These are phyloP conservation scores for Trichoderma hamatum DNA, from an alignment of 2,329 filamentous ascomycete genomes.

Conservation along the genomic window DNA sequence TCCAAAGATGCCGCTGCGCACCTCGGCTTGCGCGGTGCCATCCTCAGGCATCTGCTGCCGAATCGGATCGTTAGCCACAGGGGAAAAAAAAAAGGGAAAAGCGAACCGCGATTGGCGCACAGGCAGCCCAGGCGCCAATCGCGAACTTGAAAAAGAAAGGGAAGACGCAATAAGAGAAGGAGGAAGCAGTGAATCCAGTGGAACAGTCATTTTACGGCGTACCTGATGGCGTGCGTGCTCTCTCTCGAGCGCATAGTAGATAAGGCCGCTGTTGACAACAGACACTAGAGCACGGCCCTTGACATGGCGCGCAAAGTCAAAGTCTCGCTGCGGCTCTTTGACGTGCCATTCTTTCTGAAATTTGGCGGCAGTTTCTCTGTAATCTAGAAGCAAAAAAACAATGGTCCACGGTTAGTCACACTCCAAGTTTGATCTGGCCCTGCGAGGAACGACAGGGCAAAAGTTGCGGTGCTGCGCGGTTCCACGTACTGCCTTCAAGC, in stretches of 20 bases:
- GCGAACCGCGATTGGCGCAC: slow-evolving; percentile 25
- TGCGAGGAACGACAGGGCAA: background rate
- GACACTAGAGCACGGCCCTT: slow-evolving; percentile 66
- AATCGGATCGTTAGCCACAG: slow-evolving; percentile 16
- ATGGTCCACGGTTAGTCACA: slow-evolving; percentile 38
- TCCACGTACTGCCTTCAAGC: slow-evolving; percentile 63
- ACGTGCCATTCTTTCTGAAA: slow-evolving; percentile 71
- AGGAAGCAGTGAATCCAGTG: background rate
- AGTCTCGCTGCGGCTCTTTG: slow-evolving; percentile 62
- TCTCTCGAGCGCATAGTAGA: slow-evolving; percentile 63
- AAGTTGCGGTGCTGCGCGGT: slow-evolving; percentile 26
- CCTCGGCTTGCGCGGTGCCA: slow-evolving; percentile 51
- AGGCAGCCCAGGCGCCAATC: background rate
- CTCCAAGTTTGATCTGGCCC: slow-evolving; percentile 9
- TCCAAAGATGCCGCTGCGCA: slow-evolving; percentile 59
- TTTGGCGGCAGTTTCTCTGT: slow-evolving; percentile 67
- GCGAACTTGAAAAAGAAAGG: slow-evolving; percentile 25
- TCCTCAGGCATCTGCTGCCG: slow-evolving; percentile 53
- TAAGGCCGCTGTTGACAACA: slow-evolving; percentile 64
- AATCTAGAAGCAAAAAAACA: slow-evolving; percentile 51
- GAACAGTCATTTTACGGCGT: slow-evolving; percentile 33
- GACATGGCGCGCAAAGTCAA: slow-evolving; percentile 67
- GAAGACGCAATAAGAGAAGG: background rate
- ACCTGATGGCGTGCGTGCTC: slow-evolving; percentile 57
- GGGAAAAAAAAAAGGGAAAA: background rate